These are phyloP conservation scores for Oidium heveae DNA, from an alignment of 2,329 filamentous ascomycete species.

Conservation along the genomic window DNA sequence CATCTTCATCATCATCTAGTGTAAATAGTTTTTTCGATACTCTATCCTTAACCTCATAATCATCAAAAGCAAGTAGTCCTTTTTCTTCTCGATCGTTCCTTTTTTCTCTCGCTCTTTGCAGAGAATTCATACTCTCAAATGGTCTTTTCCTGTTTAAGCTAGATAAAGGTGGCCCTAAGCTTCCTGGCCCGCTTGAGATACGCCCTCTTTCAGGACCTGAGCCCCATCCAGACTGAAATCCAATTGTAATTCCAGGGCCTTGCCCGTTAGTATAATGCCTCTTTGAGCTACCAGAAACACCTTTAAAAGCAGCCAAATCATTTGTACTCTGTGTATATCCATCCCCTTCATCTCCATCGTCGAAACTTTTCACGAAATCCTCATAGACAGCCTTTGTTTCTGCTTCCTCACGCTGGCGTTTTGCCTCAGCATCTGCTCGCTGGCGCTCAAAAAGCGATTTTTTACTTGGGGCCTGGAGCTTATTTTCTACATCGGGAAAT, in stretches of 20 bases:
- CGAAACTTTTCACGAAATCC: slow-evolving; percentile 66
- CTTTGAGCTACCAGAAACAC: slow-evolving; percentile 18
- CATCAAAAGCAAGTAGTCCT: slow-evolving; percentile 13
- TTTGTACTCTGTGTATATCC: slow-evolving; percentile 5
- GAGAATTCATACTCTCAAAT: slow-evolving; percentile 19
- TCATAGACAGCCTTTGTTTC: slow-evolving; percentile 72
- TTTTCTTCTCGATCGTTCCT: slow-evolving; percentile 10
- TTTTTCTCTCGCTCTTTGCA: slow-evolving; percentile 10
- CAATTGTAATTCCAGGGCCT: slow-evolving; percentile 14
- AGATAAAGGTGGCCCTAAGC: slow-evolving; percentile 26
- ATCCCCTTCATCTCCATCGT: slow-evolving; percentile 23
- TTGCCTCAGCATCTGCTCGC: slow-evolving; percentile 72
- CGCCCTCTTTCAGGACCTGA: slow-evolving; percentile 14
- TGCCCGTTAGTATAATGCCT: slow-evolving; percentile 32
- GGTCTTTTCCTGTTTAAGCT: slow-evolving; percentile 28
- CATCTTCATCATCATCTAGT: slow-evolving; percentile 17
- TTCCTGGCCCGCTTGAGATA: slow-evolving; percentile 34
- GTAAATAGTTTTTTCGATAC: slow-evolving; percentile 8
- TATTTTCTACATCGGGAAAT: slow-evolving; percentile 51
- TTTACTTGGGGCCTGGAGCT: slow-evolving; percentile 56
- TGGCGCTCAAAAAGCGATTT: slow-evolving; percentile 75
- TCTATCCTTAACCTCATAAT: slow-evolving; percentile 10
- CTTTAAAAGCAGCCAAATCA: slow-evolving; percentile 3
- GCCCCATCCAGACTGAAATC: slow-evolving; percentile 9
- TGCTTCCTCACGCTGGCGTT: slow-evolving; percentile 57